Base-by-base conservation (phyloP, 352 stramenopile genomes). In the Phytopythium cucurbitacearum region DNA sequence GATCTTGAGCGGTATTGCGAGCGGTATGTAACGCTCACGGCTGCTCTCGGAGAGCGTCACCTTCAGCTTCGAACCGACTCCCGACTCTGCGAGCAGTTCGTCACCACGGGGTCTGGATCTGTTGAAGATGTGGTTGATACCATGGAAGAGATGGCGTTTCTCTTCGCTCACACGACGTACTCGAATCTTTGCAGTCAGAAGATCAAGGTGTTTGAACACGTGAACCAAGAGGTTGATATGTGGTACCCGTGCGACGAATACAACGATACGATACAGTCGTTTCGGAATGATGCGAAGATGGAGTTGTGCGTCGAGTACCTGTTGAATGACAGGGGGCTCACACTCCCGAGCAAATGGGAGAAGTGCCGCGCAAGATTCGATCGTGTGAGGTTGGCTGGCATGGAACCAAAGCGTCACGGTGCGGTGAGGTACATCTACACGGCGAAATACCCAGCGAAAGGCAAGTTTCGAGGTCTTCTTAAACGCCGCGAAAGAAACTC, bases 61-160 rank as follows among this genome's bases (percentile, higher is more conserved):
- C 36, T 66, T 7, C 28, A 48, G 10, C 45, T 67, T 33, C 55
- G 55, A 1, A 28, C n/a, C n/a, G 54, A 63, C 43, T 67, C 55
- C 4, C 34, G 15, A 35, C 36, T 59, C 1, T 63, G 60, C 37
- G 42, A 48, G 7, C 13, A 47, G 12, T 48, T 46, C 39, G 44
- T 59, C 37, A 46, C 13, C 3, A 10, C 9, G 12, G 57, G 48
- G 0, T 6, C 1, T 11, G 40, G 53, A 21, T 15, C 7, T 0
- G 21, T 64, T 8, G 34, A 9, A 28, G 21, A 5, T 3, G 45
- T 70, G 12, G 53, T 64, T 8, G 58, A 66, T 21, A 63, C 45
- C 0, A 60, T 70, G 54, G 62, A 63, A 34, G 58, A 70, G 32
- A 65, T 66, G 57, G 54, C 34, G 5, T 70, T 69, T 40, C 47